phyloP scores from a whole-genome alignment of 805 yeast genomes.

The Candida ponderosae region DNA sequence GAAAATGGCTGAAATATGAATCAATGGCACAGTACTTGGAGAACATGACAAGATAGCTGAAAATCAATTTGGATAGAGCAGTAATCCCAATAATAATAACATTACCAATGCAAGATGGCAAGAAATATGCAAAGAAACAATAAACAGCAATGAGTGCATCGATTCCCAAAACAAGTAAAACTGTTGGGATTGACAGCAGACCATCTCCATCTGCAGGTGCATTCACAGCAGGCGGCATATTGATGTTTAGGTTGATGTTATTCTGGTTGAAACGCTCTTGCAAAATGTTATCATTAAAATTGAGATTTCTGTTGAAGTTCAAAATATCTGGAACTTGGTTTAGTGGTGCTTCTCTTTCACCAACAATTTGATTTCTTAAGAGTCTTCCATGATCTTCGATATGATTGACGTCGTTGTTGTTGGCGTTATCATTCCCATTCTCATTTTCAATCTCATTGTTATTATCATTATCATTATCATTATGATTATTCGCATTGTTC shows the following conservation, averaged over 20 bases:
- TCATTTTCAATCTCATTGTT: conserved; percentile 1
- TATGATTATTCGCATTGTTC: conserved; percentile 6
- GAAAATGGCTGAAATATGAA: conserved; percentile 11
- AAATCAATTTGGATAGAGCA: conserved; percentile 3
- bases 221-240: conserved; percentile 1
- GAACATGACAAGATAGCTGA: neutral
- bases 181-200: conserved; percentile 8
- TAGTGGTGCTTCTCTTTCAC: neutral
- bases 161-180: conserved; percentile 16
- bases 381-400: neutral
- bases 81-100: conserved; percentile 14
- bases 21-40: too few species aligned
- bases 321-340: conserved; percentile 8
- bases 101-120: conserved; percentile 42
- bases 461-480: conserved; percentile 6
- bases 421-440: conserved; percentile 1
- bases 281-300: neutral
- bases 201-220: conserved; percentile 8
- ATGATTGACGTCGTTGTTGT: conserved; percentile 3
- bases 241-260: conserved; percentile 1
- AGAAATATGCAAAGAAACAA: conserved; percentile 33
- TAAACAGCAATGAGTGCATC: conserved; percentile 25
- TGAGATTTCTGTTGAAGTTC: neutral
- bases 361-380: neutral
- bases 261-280: neutral